Evolutionary conservation across 805 yeast species (phyloP).

Genomic region (Starmerella asiatica): DNA sequence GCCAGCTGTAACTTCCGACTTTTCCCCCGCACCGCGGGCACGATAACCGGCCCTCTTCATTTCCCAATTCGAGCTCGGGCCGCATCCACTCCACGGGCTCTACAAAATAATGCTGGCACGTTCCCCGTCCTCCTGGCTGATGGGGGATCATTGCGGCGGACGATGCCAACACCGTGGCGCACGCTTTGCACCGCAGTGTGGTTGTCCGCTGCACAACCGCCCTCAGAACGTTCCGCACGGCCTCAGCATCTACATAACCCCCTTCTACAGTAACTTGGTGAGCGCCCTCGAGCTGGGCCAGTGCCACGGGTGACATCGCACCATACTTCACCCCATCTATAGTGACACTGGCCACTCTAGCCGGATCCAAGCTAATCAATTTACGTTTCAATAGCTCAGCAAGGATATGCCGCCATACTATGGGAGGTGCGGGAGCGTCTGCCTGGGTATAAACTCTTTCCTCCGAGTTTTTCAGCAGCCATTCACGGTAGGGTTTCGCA

Average conservation of each 20-base stretch:
- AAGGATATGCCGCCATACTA: conserved; percentile 19
- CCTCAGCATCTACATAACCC: neutral
- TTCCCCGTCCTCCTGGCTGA: conserved; percentile 16
- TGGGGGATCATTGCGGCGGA: conserved; percentile 52
- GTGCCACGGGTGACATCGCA: conserved; percentile 11
- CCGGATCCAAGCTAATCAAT: neutral
- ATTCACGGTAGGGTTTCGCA: conserved; percentile 30
- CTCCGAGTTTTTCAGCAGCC: conserved; percentile 24
- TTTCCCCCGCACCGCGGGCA: conserved; percentile 80
- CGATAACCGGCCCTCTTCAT: conserved; percentile 69
- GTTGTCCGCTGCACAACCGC: conserved; percentile 8
- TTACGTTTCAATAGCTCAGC: conserved; percentile 5
- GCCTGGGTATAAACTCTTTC: conserved; percentile 30
- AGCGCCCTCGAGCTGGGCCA: neutral
- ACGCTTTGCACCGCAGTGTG: conserved; percentile 59
- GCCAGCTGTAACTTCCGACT: conserved; percentile 89
- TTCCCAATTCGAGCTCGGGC: conserved; percentile 54
- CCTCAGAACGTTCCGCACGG: conserved; percentile 11
- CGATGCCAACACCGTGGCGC: conserved; percentile 58
- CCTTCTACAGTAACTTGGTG: neutral
- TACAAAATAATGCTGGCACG: conserved; percentile 71
- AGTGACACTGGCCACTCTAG: conserved; percentile 3
- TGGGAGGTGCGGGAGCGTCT: conserved; percentile 13
- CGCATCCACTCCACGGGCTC: conserved; percentile 94
- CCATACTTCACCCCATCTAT: conserved; percentile 8